Evolutionary conservation across 768 basidiomycete species (phyloP).

Genomic region (Lactarius tabidus): DNA sequence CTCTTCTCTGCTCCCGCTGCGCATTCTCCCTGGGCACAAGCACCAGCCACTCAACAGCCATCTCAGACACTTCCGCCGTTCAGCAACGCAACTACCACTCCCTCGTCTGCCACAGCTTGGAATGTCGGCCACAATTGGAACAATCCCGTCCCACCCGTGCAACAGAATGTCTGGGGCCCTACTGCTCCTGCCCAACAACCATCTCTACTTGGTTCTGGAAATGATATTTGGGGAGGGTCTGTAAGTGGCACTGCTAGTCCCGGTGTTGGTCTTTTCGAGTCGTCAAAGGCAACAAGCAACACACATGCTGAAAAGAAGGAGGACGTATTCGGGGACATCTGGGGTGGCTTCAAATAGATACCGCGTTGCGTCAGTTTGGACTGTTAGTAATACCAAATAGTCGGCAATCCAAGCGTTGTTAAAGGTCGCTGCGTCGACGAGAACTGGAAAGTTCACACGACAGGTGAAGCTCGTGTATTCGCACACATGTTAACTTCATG

Average conservation of each 20-base stretch:
- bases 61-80: conserved; percentile 19
- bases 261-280: conserved; percentile 35
- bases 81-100: conserved; percentile 37
- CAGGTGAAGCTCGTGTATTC: too few relatives aligned
- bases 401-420: not conserved
- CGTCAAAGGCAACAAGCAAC: conserved; percentile 33
- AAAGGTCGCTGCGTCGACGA: too few relatives aligned
- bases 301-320: conserved; percentile 51
- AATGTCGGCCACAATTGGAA: conserved; percentile 65
- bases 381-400: not conserved
- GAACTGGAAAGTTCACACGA: not conserved
- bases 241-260: conserved; percentile 27
- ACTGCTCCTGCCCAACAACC: conserved; percentile 31
- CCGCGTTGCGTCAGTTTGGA: not conserved
- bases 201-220: conserved; percentile 37
- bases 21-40: conserved; percentile 30
- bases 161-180: conserved; percentile 36
- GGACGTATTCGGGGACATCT: conserved; percentile 77
- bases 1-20: conserved; percentile 56
- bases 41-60: conserved; percentile 9
- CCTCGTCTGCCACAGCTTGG: conserved; percentile 56
- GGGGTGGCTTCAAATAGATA: conserved; percentile 74
- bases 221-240: conserved; percentile 56
- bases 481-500: not conserved
- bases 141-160: conserved; percentile 30